Evolutionary conservation across 140 eudicot species (phyloP).

Genomic region (Senecio squalidus): DNA sequence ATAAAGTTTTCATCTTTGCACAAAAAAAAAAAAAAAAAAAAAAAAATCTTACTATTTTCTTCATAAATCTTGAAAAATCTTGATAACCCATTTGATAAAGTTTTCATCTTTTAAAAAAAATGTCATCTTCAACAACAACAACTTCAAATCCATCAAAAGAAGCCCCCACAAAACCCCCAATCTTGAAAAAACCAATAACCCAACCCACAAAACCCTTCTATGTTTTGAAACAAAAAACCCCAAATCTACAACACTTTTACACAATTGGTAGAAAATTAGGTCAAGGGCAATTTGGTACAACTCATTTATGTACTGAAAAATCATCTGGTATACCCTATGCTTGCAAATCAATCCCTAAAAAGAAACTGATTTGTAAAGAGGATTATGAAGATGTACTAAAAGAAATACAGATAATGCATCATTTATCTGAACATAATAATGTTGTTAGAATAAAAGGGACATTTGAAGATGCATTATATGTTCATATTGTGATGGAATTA

Average conservation of each 20-base stretch:
- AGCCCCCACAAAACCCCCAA: constrained; percentile 27
- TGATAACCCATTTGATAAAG: neutral
- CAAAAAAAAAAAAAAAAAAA: neutral
- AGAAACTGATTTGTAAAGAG: constrained; percentile 66
- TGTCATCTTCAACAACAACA: constrained; percentile 36
- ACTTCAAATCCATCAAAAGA: constrained; percentile 16
- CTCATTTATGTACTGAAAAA: constrained; percentile 72
- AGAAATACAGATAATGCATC: constrained; percentile 84
- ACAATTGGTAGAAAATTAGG: constrained; percentile 64
- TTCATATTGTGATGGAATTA: constrained; percentile 74
- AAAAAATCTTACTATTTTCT: neutral
- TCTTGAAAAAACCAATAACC: constrained; percentile 24
- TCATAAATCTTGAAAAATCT: neutral
- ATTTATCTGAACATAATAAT: constrained; percentile 61
- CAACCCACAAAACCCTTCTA: constrained; percentile 39
- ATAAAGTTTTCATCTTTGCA: neutral
- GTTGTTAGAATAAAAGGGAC: constrained; percentile 69
- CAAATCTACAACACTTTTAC: constrained; percentile 50
- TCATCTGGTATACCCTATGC: constrained; percentile 51
- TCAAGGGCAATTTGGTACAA: constrained; percentile 83
- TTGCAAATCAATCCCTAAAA: constrained; percentile 76
- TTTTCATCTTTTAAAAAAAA: neutral
- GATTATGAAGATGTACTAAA: constrained; percentile 80
- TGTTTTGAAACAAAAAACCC: constrained; percentile 71
- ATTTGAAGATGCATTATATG: constrained; percentile 53